These are phyloP conservation scores for Vitis labrusca DNA, from an alignment of 164 flowering plant genomes.

Conservation along the genomic window DNA sequence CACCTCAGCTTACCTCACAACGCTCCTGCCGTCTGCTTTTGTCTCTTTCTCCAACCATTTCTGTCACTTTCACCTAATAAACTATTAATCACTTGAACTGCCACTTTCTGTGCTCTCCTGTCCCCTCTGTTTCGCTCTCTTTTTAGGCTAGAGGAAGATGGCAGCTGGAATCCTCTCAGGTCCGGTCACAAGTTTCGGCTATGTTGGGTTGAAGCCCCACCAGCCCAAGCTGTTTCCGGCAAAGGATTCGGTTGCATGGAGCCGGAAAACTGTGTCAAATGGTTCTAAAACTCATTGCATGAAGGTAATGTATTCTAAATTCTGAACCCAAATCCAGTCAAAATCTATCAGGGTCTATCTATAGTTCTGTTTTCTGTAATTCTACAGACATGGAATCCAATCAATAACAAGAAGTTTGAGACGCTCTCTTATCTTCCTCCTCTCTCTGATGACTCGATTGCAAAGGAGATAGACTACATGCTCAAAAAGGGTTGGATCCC, in stretches of 20 bases:
- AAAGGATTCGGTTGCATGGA: conserved; percentile 46
- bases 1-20: conserved; percentile 9
- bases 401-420: conserved; percentile 68
- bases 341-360: background rate
- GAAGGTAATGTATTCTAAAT: conserved; percentile 49
- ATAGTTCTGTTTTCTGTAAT: background rate
- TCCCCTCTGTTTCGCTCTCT: background rate
- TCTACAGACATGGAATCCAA: conserved; percentile 70
- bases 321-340: too few species aligned
- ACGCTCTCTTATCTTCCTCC: conserved; percentile 72
- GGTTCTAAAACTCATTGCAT: conserved; percentile 59
- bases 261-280: conserved; percentile 49
- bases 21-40: conserved; percentile 11
- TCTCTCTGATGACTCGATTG: conserved; percentile 55
- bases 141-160: conserved; percentile 22
- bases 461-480: conserved; percentile 71
- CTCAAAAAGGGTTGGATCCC: conserved; percentile 69
- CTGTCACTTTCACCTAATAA: background rate
- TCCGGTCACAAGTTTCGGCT: conserved; percentile 30
- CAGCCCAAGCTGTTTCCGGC: conserved; percentile 28
- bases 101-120: background rate
- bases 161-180: conserved; percentile 38
- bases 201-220: conserved; percentile 33
- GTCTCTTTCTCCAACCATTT: conserved; percentile 16
- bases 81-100: background rate